These are phyloP conservation scores for Malassezia nana DNA, from an alignment of 1,284 basidiomycete species.

Conservation along the genomic window DNA sequence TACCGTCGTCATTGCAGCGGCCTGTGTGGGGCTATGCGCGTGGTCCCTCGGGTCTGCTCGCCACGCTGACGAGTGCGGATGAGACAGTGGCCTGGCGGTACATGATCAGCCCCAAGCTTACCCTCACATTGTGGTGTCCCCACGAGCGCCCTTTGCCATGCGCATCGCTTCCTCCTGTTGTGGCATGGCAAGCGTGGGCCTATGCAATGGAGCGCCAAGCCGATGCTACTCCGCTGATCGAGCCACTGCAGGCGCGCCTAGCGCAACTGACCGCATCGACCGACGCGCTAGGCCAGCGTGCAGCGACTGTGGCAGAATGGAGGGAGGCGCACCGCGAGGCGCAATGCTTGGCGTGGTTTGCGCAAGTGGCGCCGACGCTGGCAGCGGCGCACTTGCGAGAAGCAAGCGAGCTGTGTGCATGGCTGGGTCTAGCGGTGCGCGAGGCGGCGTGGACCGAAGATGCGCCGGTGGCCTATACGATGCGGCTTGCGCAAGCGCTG, in stretches of 20 bases:
- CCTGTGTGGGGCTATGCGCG: slow-evolving; percentile 7
- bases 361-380: neutral
- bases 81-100: slow-evolving; percentile 15
- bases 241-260: neutral
- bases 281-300: neutral
- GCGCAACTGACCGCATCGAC: neutral
- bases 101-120: slow-evolving; percentile 6
- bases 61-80: slow-evolving; percentile 4
- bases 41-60: neutral
- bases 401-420: neutral
- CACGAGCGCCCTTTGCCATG: neutral
- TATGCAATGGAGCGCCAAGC: neutral
- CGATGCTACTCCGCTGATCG: neutral
- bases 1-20: neutral
- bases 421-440: neutral
- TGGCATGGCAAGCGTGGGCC: slow-evolving; percentile 7
- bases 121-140: slow-evolving; percentile 4
- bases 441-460: neutral
- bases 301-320: neutral
- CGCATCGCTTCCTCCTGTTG: neutral
- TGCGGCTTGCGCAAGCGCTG: slow-evolving; percentile 6
- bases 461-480: neutral
- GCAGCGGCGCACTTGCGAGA: neutral
- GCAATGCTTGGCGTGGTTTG: neutral
- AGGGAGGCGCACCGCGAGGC: neutral